A percentile compares a stretch with the other conserved stretches of the same genome.
These are phyloP conservation scores for Aspergillus phoenicis DNA, from an alignment of 2,329 filamentous ascomycete genomes.

Conservation along the genomic window DNA sequence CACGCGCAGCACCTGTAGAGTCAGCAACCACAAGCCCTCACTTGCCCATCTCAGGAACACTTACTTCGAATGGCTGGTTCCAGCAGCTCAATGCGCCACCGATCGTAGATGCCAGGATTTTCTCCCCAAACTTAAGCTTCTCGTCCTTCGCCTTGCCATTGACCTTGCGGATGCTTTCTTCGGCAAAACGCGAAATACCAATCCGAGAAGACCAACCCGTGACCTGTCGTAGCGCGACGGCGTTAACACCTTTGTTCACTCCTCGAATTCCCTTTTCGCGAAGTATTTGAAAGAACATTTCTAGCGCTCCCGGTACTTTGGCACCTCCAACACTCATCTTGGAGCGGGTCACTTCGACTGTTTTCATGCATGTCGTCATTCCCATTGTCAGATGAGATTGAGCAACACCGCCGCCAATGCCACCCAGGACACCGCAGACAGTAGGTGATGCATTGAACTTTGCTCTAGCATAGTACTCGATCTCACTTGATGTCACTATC, in stretches of 20 bases:
- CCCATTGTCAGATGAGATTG: conserved; percentile 99
- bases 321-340: conserved; percentile 61
- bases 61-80: conserved; percentile 27
- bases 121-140: conserved; percentile 14
- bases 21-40: neutral
- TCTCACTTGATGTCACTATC: conserved; percentile 94
- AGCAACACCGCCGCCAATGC: conserved; percentile 87
- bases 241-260: conserved; percentile 21
- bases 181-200: conserved; percentile 27
- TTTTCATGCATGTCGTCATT: conserved; percentile 99
- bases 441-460: conserved; percentile 2
- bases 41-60: too few relatives aligned
- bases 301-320: neutral
- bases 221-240: conserved; percentile 20
- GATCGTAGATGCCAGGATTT: conserved; percentile 23
- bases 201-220: conserved; percentile 23
- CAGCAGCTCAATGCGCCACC: conserved; percentile 22
- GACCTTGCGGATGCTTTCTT: conserved; percentile 23
- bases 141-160: conserved; percentile 11
- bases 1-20: conserved; percentile 12
- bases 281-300: conserved; percentile 9
- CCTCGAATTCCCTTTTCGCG: conserved; percentile 10
- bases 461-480: conserved; percentile 81
- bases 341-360: conserved; percentile 95
- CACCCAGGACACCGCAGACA: conserved; percentile 56